phyloP scores from a whole-genome alignment of 2,329 filamentous ascomycete genomes.

The Hirsutella minnesotensis region DNA sequence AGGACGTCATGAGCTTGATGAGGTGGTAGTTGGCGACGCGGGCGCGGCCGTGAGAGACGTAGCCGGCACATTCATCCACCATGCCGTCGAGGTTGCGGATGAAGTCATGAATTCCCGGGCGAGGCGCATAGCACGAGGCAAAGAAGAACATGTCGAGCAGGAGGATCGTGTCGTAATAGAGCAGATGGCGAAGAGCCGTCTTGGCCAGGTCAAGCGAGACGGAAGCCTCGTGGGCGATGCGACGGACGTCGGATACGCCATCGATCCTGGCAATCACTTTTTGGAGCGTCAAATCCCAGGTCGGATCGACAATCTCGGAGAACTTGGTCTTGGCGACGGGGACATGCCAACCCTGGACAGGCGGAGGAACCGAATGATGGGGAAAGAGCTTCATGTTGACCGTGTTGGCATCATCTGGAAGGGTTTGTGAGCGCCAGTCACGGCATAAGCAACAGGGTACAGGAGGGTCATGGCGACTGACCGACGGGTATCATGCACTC shows the following conservation, averaged over 20 bases:
- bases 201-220: conserved; percentile 79
- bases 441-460: background rate
- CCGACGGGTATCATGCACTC: conserved; percentile 98
- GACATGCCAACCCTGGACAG: conserved; percentile 80
- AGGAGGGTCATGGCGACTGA: conserved; percentile 29
- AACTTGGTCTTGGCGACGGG: conserved; percentile 64
- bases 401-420: conserved; percentile 75
- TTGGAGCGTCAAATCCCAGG: conserved; percentile 66
- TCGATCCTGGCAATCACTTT: conserved; percentile 80
- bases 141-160: conserved; percentile 95
- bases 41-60: conserved; percentile 49
- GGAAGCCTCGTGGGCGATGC: conserved; percentile 75
- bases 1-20: conserved; percentile 73
- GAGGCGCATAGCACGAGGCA: conserved; percentile 76
- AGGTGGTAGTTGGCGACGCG: conserved; percentile 50
- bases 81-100: conserved; percentile 60
- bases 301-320: conserved; percentile 49
- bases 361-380: conserved; percentile 62
- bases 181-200: conserved; percentile 74
- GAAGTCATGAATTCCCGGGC: conserved; percentile 66
- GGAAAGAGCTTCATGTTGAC: conserved; percentile 96
- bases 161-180: conserved; percentile 86
- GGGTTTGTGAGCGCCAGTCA: too few relatives aligned
- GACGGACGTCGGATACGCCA: conserved; percentile 78
- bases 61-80: conserved; percentile 78